Percentiles rank a stretch among this genome's conserved stretches.
Evolutionary conservation across 495 filamentous ascomycete species (phyloP).

Genomic region (Apiosordaria backusii): DNA sequence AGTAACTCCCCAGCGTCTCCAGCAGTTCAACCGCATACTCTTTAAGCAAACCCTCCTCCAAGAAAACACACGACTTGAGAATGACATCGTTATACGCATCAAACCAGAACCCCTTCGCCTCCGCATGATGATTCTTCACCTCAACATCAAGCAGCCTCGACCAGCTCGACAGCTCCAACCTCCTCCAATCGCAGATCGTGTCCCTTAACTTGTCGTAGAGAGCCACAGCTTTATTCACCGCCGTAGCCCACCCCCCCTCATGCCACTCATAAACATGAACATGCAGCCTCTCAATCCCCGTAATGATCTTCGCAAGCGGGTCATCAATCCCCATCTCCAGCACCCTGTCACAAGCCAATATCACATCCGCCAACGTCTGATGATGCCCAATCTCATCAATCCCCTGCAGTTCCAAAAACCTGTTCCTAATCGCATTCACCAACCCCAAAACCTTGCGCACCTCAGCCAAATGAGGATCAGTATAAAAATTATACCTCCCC

Average conservation of each 20-base stretch:
- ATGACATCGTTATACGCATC: conserved; percentile 86
- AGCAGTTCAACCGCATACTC: conserved; percentile 65
- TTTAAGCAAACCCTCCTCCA: conserved; percentile 52
- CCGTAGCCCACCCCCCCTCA: conserved; percentile 70
- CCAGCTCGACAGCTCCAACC: conserved; percentile 89
- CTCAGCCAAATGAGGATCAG: conserved; percentile 69
- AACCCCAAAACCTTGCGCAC: conserved; percentile 65
- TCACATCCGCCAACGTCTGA: conserved; percentile 66
- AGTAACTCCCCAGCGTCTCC: conserved; percentile 68
- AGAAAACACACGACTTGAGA: conserved; percentile 62
- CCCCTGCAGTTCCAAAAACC: conserved; percentile 65
- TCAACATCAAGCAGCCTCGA: conserved; percentile 84
- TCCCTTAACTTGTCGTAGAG: conserved; percentile 73
- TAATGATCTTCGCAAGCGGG: conserved; percentile 78
- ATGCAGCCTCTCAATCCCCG: conserved; percentile 80
- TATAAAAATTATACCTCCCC: conserved; percentile 81
- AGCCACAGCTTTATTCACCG: conserved; percentile 62
- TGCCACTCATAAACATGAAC: conserved; percentile 87
- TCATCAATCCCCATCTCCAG: conserved; percentile 74
- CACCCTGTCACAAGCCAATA: conserved; percentile 67
- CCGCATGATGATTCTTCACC: conserved; percentile 63
- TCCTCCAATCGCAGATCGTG: conserved; percentile 78
- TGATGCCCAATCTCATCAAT: conserved; percentile 56
- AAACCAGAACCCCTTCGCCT: conserved; percentile 93
- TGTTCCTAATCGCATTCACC: conserved; percentile 59